Evolutionary conservation across 257 asterid species (phyloP), one percentile per base, ranked within the genome.

Genomic region (Fraxinus pennsylvanica): DNA sequence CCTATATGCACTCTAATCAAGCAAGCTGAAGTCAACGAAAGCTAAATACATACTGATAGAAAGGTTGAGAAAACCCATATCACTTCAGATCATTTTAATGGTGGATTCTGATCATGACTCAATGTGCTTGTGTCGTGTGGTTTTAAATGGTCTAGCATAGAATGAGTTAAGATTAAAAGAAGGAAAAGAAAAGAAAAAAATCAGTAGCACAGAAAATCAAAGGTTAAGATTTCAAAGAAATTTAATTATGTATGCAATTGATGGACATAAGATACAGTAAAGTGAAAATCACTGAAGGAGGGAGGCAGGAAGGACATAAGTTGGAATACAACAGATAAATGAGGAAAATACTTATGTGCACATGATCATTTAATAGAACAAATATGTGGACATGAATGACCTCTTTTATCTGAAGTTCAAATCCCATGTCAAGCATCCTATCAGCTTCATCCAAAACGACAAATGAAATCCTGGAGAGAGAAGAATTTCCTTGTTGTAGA

Each of bases 321-420:
- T 50, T 61, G 75, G 38, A 70, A 57, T 12, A 47, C 21, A 30
- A 68, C 41, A 17, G 80, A 43, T 15, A 32, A 41, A 43, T 8
- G 9, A 25, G 39, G 12, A 67, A 74, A 63, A 71, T 35, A 33
- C 47, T 32, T 29, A n/a, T 61, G 72, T 76, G 43, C 65, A 61
- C 10, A 70, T 19, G 59, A 67, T 38, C 43, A 73, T 30, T 22
- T 12, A 17, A 68, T 29, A 19, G 59, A 72, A 43, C 14, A 45
- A 15, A 14, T 22, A 43, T 15, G 25, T 39, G 47, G 52, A 68
- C 45, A 27, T 50, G 59, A 66, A 50, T 54, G 73, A 92, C 98
- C 96, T 93, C 97, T 90, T 92, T 90, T 87, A 94, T 94, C 87
- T 94, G 96, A 79, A 96, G 95, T 86, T 94, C 98, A 86, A 94